phyloP scores from a whole-genome alignment of 2,329 filamentous ascomycete species.

The Biscogniauxia mediterranea region DNA sequence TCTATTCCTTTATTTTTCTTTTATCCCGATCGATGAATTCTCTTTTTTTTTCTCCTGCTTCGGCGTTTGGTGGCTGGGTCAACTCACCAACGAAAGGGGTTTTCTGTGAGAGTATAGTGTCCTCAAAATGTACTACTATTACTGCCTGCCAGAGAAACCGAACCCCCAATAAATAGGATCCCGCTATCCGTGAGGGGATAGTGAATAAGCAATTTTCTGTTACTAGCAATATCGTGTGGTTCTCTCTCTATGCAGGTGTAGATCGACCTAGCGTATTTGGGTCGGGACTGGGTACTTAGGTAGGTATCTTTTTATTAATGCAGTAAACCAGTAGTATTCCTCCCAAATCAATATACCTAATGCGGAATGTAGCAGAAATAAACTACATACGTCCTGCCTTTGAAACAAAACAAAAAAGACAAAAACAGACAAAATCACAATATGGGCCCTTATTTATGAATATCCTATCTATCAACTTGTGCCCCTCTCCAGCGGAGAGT shows the following conservation, averaged over 20 bases:
- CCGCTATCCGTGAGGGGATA: slow-evolving; percentile 8
- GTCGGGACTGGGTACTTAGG: too few relatives aligned
- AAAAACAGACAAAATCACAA: background rate
- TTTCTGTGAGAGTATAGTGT: slow-evolving; percentile 12
- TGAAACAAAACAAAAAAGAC: too few relatives aligned
- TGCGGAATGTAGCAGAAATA: background rate
- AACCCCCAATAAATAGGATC: slow-evolving; percentile 15
- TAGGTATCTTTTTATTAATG: background rate
- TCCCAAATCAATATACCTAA: too few relatives aligned
- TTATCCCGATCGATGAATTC: background rate
- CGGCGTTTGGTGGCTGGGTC: slow-evolving; percentile 17
- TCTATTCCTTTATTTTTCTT: background rate
- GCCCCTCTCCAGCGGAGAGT: background rate
- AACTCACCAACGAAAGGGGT: slow-evolving; percentile 3
- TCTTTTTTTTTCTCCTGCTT: slow-evolving; percentile 9
- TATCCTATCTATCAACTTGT: background rate
- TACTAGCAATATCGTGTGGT: background rate
- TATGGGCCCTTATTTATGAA: background rate
- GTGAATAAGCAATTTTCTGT: slow-evolving; percentile 9
- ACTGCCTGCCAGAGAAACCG: slow-evolving; percentile 5
- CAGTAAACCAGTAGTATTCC: background rate
- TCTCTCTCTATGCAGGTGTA: background rate
- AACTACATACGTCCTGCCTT: background rate
- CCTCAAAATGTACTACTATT: slow-evolving; percentile 21
- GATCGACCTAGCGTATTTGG: background rate